Evolutionary conservation across 441 rosid species (phyloP), one percentile per base, ranked within the genome.

Genomic region (Croton laevigatus): DNA sequence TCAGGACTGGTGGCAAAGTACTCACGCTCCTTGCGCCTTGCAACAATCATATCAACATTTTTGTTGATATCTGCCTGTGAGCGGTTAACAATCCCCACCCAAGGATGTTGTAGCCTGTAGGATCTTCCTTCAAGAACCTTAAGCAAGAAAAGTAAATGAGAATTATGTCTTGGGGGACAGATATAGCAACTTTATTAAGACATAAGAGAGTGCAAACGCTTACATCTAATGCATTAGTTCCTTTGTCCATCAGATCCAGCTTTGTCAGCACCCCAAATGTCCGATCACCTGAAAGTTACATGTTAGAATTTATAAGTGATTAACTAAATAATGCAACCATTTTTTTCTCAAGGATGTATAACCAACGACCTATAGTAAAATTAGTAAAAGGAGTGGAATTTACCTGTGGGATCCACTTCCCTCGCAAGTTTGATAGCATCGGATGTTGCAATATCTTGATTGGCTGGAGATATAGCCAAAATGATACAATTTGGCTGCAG

Each of bases 31-130:
- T 95, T 95, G n/a, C 85, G 82, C 73, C 98, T 87, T n/a, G 99
- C 99, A 74, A 80, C 74, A 77, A 87, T 89, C 97, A 95, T 95
- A 69, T 95, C 99, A 52, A 87, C 85, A 68, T 89, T 95, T 80
- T 80, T 95, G 70, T 95, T 95, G 23, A 95, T 95, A 73, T 95
- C 99, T 65, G 99, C 97, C 81, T 95, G 99, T 1, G 99, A 95
- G 53, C 99, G 98, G 78, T 93, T 95, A 79, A 95, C 99, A 74
- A 93, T 87, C 66, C 99, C 99, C 75, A 95, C 99, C 99, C 99
- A 95, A 69, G 98, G 99, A 76, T 86, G 89, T 76, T 83, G 99
- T 59, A 95, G 85, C 81, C 85, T 78, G 73, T 95, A 95, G 46
- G 99, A 83, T 79, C 91, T 88, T 82, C 99, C 98, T 81, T 95